Evolutionary conservation across 768 basidiomycete species (phyloP).

Genomic region (Hericium erinaceus): DNA sequence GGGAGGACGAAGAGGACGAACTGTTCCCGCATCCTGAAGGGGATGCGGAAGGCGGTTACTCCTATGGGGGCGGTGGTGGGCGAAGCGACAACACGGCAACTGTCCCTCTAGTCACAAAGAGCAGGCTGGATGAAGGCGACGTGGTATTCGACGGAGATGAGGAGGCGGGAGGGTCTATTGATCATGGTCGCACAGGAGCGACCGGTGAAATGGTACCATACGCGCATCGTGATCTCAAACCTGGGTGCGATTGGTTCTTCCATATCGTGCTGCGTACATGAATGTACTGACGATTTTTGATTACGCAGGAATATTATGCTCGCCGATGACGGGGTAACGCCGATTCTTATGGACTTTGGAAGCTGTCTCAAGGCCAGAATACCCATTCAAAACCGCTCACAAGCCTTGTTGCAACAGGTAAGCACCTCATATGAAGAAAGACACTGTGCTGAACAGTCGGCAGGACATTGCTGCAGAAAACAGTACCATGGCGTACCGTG

Average conservation of each 20-base stretch:
- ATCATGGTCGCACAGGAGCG: conserved; percentile 22
- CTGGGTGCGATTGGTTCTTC: conserved; percentile 51
- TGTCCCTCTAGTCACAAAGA: conserved; percentile 55
- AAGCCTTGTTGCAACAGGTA: conserved; percentile 86
- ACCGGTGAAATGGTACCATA: conserved; percentile 63
- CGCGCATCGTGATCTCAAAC: conserved; percentile 95
- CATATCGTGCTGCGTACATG: neutral
- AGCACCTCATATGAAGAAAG: conserved; percentile 1
- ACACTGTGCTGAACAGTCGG: neutral
- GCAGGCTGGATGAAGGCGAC: conserved; percentile 42
- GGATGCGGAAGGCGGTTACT: conserved; percentile 65
- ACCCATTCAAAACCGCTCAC: conserved; percentile 68
- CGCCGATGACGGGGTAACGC: conserved; percentile 72
- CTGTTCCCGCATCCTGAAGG: conserved; percentile 71
- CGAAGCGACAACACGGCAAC: conserved; percentile 7
- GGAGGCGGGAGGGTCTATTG: conserved; percentile 40
- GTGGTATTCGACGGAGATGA: conserved; percentile 78
- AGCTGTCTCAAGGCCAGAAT: conserved; percentile 84
- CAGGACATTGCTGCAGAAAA: conserved; percentile 95
- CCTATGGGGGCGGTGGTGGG: conserved; percentile 40
- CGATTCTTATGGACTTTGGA: conserved; percentile 98
- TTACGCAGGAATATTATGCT: conserved; percentile 85
- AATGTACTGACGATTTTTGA: neutral
- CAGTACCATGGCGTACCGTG: conserved; percentile 97
- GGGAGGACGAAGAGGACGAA: conserved; percentile 56